Percentiles rank a stretch among this genome's conserved stretches.
phyloP scores from a whole-genome alignment of 345 rosid genomes.

The Cardamine resedifolia region DNA sequence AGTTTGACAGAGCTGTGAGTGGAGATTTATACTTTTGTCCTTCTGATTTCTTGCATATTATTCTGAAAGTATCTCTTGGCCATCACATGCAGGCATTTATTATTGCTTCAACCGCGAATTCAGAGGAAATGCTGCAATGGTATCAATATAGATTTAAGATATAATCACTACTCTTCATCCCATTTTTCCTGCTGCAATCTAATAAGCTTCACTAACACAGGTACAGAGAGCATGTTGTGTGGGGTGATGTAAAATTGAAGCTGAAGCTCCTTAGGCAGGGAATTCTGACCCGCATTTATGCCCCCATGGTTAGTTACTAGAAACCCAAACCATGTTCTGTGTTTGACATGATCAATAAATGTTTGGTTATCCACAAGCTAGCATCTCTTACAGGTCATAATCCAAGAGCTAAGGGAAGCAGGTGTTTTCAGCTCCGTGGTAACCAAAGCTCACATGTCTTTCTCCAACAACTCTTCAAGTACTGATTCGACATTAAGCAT shows the following conservation, averaged over 20 bases:
- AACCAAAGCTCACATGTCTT: constrained; percentile 32
- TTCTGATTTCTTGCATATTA: constrained; percentile 1
- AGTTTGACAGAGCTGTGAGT: constrained; percentile 95
- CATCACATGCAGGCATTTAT: constrained; percentile 78
- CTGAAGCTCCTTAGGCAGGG: constrained; percentile 75
- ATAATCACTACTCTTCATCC: constrained; percentile 1
- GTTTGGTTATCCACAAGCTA: constrained; percentile 29
- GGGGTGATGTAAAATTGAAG: constrained; percentile 62
- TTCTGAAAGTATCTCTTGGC: constrained; percentile 8
- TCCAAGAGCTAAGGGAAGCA: constrained; percentile 78
- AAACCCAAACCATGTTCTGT: not conserved
- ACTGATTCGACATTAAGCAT: constrained; percentile 3
- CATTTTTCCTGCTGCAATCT: not conserved
- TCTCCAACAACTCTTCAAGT: constrained; percentile 21
- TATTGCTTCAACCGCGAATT: constrained; percentile 89
- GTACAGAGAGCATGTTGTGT: constrained; percentile 78
- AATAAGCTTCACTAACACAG: constrained; percentile 39
- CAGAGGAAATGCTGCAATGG: constrained; percentile 97
- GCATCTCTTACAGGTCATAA: constrained; percentile 52
- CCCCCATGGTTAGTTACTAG: constrained; percentile 72
- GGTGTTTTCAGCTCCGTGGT: constrained; percentile 66
- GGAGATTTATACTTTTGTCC: not conserved
- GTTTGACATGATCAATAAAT: not conserved
- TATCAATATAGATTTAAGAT: constrained; percentile 24
- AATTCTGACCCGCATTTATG: constrained; percentile 70